Conservation (phyloP, 371 early-diverging fungal genomes). For the Apophysomyces ossiformis region DNA sequence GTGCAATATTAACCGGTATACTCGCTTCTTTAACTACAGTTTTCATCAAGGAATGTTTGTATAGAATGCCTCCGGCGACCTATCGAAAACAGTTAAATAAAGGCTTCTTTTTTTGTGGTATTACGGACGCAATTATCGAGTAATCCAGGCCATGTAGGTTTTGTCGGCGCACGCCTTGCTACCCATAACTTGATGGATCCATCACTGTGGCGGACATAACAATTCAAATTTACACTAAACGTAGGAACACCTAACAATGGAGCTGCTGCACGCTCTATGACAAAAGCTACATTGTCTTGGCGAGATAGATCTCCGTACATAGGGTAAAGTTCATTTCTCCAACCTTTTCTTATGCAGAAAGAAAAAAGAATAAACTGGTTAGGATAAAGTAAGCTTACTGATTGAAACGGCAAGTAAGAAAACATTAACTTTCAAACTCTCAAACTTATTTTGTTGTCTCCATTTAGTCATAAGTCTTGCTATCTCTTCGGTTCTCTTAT, state of each 20-base stretch:
- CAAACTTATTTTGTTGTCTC: constrained; percentile 37
- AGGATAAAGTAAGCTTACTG: too few species aligned
- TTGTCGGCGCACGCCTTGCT: constrained; percentile 75
- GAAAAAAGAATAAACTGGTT: constrained; percentile 6
- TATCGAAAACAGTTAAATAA: constrained; percentile 18
- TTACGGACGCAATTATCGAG: constrained; percentile 81
- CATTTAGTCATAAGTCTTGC: constrained; percentile 46
- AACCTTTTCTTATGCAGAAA: constrained; percentile 28
- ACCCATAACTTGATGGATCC: constrained; percentile 82
- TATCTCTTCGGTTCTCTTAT: constrained; percentile 40
- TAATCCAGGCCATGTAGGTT: constrained; percentile 87
- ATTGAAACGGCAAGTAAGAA: too few species aligned
- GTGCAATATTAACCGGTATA: constrained; percentile 62
- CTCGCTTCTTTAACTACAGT: constrained; percentile 88
- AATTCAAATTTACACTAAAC: constrained; percentile 87
- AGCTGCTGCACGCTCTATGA: constrained; percentile 83
- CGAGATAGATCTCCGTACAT: constrained; percentile 62
- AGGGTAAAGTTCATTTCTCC: constrained; percentile 77
- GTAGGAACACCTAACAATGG: constrained; percentile 79
- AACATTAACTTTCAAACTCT: constrained; percentile 31
- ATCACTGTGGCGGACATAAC: constrained; percentile 48
- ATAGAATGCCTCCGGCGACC: constrained; percentile 87
- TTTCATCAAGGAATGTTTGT: constrained; percentile 59
- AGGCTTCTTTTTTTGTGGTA: not conserved
- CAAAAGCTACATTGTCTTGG: constrained; percentile 57